A percentile compares a stretch with the other conserved stretches of the same genome.
Evolutionary conservation across 1,284 basidiomycete species (phyloP).

Genomic region (Fomes fomentarius): DNA sequence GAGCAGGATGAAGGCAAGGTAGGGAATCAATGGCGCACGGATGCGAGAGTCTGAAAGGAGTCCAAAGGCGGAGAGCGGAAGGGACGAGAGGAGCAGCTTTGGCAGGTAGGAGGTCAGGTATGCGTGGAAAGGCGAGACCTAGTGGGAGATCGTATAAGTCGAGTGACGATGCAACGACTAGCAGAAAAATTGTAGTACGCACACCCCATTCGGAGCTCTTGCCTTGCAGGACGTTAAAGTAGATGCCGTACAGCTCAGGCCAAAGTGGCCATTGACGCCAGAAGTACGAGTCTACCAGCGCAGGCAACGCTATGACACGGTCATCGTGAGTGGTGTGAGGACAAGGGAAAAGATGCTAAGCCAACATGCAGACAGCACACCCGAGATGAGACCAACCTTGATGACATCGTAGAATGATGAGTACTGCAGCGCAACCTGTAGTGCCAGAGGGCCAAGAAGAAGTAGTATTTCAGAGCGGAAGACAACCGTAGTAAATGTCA

Average conservation of each 20-base stretch:
- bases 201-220: conserved; percentile 94
- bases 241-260: conserved; percentile 84
- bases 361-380: conserved; percentile 62
- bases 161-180: no score
- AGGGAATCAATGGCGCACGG: conserved; percentile 54
- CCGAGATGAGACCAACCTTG: conserved; percentile 56
- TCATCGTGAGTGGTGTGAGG: neutral
- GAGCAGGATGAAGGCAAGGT: conserved; percentile 58
- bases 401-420: conserved; percentile 51
- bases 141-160: no score
- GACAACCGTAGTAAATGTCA: conserved; percentile 76
- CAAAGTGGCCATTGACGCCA: conserved; percentile 78
- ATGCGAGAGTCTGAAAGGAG: conserved; percentile 50
- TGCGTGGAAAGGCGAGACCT: conserved; percentile 74
- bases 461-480: conserved; percentile 83
- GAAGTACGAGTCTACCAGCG: conserved; percentile 83
- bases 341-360: conserved; percentile 4
- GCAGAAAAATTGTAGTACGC: no score
- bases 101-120: conserved; percentile 81
- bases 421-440: conserved; percentile 57
- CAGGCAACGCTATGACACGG: conserved; percentile 62
- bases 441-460: conserved; percentile 63
- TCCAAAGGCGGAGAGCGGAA: conserved; percentile 67
- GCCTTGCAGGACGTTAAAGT: conserved; percentile 89
- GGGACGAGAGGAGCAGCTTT: conserved; percentile 72